Evolutionary conservation across 768 basidiomycete species (phyloP).

Genomic region (Trametes cingulata): DNA sequence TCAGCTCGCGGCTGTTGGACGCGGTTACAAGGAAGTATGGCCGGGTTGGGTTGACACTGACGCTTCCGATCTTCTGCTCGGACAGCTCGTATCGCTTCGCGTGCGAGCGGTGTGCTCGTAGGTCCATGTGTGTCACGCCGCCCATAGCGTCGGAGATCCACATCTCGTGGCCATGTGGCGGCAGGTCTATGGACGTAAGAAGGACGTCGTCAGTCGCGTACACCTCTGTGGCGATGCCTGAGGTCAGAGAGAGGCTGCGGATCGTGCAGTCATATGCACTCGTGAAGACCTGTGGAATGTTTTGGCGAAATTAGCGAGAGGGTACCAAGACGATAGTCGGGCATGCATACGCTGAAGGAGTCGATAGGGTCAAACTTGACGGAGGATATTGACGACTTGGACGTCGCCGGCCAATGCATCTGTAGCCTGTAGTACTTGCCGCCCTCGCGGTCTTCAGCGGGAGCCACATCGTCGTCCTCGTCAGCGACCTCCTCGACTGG

Average conservation of each 20-base stretch:
- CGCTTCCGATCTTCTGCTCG: conserved; percentile 72
- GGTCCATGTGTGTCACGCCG: conserved; percentile 73
- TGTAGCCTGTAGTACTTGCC: conserved; percentile 83
- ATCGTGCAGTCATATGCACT: conserved; percentile 82
- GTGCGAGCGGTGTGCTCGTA: conserved; percentile 59
- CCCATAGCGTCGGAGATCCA: conserved; percentile 81
- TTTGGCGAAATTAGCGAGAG: too few relatives aligned
- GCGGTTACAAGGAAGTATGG: conserved; percentile 71
- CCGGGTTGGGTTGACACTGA: conserved; percentile 75
- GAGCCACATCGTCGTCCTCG: conserved; percentile 53
- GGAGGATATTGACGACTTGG: conserved; percentile 77
- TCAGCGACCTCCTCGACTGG: conserved; percentile 62
- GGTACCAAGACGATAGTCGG: not conserved
- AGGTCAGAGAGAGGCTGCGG: conserved; percentile 69
- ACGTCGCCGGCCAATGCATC: conserved; percentile 79
- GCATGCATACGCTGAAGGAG: conserved; percentile 60
- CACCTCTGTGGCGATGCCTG: conserved; percentile 70
- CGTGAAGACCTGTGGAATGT: conserved; percentile 63
- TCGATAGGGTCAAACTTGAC: conserved; percentile 78
- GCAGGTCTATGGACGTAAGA: conserved; percentile 70
- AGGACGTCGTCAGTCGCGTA: conserved; percentile 61
- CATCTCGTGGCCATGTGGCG: conserved; percentile 71
- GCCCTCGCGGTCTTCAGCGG: conserved; percentile 46
- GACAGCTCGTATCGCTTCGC: conserved; percentile 65
- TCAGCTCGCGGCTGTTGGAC: conserved; percentile 71